Evolutionary conservation across 257 asterid genomes (phyloP).

Genomic region (Solanum ahanhuiri): DNA sequence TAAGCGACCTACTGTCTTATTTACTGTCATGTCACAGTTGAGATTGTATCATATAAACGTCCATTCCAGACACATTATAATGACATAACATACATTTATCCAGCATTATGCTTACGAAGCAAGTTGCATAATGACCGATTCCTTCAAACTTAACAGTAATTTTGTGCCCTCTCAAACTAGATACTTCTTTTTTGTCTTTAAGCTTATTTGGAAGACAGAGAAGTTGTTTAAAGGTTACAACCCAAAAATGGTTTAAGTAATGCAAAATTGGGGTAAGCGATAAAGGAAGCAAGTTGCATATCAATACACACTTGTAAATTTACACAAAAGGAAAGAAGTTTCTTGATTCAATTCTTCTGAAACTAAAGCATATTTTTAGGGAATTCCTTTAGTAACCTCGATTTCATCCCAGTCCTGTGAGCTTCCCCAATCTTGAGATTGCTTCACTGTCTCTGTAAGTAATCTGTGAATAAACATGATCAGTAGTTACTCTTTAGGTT

Average conservation of each 20-base stretch:
- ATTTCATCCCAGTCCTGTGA: conserved; percentile 74
- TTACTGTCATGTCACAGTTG: neutral
- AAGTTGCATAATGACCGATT: neutral
- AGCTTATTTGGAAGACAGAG: neutral
- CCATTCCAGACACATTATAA: neutral
- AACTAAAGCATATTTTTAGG: neutral
- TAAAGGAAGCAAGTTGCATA: neutral
- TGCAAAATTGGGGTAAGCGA: neutral
- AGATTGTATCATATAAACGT: neutral
- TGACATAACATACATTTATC: neutral
- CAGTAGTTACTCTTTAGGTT: neutral
- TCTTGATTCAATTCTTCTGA: neutral
- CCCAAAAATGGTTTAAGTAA: neutral
- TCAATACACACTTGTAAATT: neutral
- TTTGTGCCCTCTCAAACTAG: neutral
- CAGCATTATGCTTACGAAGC: neutral
- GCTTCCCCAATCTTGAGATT: conserved; percentile 54
- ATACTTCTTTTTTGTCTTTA: neutral
- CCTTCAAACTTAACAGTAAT: neutral
- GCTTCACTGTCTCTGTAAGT: conserved; percentile 66
- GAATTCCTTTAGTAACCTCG: conserved; percentile 36
- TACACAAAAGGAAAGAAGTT: neutral
- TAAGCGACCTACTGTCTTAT: neutral
- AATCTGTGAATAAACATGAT: conserved; percentile 36
- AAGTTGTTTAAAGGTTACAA: neutral